These are phyloP conservation scores for Castanea crenata DNA, from an alignment of 306 rosid species.

Conservation along the genomic window DNA sequence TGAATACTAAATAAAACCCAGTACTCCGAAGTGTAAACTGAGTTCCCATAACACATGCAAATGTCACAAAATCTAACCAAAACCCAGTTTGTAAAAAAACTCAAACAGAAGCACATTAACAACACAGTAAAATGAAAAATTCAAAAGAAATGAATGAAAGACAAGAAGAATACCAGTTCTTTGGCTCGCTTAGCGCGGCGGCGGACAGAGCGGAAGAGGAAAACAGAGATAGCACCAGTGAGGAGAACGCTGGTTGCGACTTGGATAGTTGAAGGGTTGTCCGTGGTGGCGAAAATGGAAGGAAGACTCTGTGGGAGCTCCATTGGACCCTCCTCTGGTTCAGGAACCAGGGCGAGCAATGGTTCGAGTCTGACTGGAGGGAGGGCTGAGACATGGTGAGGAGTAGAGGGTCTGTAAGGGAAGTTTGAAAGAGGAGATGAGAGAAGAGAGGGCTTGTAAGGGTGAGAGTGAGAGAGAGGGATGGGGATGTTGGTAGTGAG, in stretches of 20 bases:
- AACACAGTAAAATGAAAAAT: not conserved
- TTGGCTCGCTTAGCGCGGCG: slow-evolving; percentile 87
- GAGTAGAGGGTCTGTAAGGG: slow-evolving; percentile 41
- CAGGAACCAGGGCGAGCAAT: slow-evolving; percentile 49
- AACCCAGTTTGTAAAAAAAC: slow-evolving; percentile 11
- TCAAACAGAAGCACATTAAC: not conserved
- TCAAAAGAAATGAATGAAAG: not conserved
- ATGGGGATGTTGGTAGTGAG: slow-evolving; percentile 35
- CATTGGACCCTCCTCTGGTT: slow-evolving; percentile 63
- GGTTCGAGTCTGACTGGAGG: slow-evolving; percentile 25
- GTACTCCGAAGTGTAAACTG: not conserved
- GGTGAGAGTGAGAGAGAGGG: slow-evolving; percentile 3
- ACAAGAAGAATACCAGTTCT: slow-evolving; percentile 48
- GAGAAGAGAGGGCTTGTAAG: slow-evolving; percentile 14
- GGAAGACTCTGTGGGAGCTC: slow-evolving; percentile 55
- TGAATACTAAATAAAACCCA: no score
- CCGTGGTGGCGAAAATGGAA: slow-evolving; percentile 64
- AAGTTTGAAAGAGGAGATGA: slow-evolving; percentile 22
- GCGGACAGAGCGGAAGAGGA: slow-evolving; percentile 85
- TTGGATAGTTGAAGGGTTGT: slow-evolving; percentile 79
- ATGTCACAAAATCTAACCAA: not conserved
- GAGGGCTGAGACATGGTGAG: slow-evolving; percentile 33
- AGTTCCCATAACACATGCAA: not conserved
- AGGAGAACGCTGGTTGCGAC: slow-evolving; percentile 86
- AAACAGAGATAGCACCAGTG: slow-evolving; percentile 75